Base-by-base conservation (phyloP, 2,329 filamentous ascomycete genomes). In the Sporothrix humicola region DNA sequence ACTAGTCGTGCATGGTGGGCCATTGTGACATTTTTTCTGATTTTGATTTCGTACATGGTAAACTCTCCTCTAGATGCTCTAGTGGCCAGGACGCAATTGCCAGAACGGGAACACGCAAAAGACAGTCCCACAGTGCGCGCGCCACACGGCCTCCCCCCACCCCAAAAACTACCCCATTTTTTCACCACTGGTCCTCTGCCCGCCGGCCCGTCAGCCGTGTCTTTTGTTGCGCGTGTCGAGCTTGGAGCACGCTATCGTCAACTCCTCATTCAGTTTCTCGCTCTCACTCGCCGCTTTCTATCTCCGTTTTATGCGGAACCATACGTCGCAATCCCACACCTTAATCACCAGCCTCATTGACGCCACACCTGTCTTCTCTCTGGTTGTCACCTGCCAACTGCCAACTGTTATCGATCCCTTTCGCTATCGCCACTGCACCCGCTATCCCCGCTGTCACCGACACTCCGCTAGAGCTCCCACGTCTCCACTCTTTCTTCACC, bases 121-220 rank as follows among this genome's bases (percentile, higher is more conserved):
- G 13, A 68, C 65, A 68, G 65, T 68, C 5, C 63, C 46, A 68
- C 44, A 46, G 61, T 65, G 61, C 61, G 42, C 61, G 46, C 65
- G 17, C 44, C 46, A 52, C 65, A 68, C 65, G 3, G 65, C n/a
- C 46, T 37, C 23, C 65, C 15, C 23, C 65, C 20, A 26, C 23
- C 23, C 42, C 59, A 5, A 63, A 20, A 31, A 20, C 4, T 2
- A 52, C 3, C 31, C 59, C 17, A 63, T 17, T 37, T 31, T 17
- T 17, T 26, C 31, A 13, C 46, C 26, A 10, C 15, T 26, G 2
- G 15, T 31, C 54, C n/a, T 72, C 69, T 71, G 69, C 54, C 69
- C 69, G 69, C 56, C 69, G 69, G 69, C 52, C 69, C 69, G 69
- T 37, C 56, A 71, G 69, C 69, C 69, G 56, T 20, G 52, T 71